A percentile compares a stretch with the other conserved stretches of the same genome.
phyloP scores from a whole-genome alignment of 2,329 filamentous ascomycete genomes.

The Fusarium sp. region DNA sequence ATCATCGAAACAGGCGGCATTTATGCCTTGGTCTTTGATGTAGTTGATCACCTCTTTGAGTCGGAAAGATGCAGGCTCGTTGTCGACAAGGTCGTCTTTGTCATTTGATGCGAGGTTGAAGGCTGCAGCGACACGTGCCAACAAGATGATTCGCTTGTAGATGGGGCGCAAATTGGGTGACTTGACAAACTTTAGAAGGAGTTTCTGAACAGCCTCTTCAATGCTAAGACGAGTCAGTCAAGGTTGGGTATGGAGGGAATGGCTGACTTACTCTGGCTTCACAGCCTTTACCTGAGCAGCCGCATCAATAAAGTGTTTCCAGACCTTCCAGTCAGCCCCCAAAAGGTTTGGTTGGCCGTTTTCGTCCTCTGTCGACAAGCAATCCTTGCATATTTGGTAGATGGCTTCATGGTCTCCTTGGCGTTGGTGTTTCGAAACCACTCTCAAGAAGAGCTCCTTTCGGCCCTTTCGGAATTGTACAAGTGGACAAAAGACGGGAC shows the following conservation, averaged over 20 bases:
- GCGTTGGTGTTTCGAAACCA: slow-evolving; percentile 52
- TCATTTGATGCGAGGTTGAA: slow-evolving; percentile 51
- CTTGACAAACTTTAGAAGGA: slow-evolving; percentile 49
- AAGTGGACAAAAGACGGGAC: slow-evolving; percentile 56
- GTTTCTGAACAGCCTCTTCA: slow-evolving; percentile 41
- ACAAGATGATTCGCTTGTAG: slow-evolving; percentile 54
- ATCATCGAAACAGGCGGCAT: slow-evolving; percentile 61
- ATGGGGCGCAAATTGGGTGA: slow-evolving; percentile 51
- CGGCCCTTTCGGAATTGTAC: slow-evolving; percentile 59
- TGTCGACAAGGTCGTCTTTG: slow-evolving; percentile 45
- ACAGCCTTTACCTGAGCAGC: slow-evolving; percentile 49
- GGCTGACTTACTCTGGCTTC: slow-evolving; percentile 50
- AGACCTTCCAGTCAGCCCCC: slow-evolving; percentile 59
- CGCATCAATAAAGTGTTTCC: slow-evolving; percentile 55
- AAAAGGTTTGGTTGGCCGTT: slow-evolving; percentile 55
- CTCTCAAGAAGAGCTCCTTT: slow-evolving; percentile 61
- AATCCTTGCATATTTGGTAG: slow-evolving; percentile 59
- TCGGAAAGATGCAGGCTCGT: slow-evolving; percentile 47
- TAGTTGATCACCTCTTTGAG: slow-evolving; percentile 52
- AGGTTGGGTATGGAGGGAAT: neutral
- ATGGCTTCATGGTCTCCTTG: slow-evolving; percentile 57
- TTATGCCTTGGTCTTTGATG: slow-evolving; percentile 51
- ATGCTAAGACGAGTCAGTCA: slow-evolving; percentile 42
- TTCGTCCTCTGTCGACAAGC: slow-evolving; percentile 55
- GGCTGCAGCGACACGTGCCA: slow-evolving; percentile 54